Percentiles rank a stretch among this genome's conserved stretches.
These are phyloP conservation scores for Ramaria sp. DNA, from an alignment of 768 basidiomycete genomes.

Conservation along the genomic window DNA sequence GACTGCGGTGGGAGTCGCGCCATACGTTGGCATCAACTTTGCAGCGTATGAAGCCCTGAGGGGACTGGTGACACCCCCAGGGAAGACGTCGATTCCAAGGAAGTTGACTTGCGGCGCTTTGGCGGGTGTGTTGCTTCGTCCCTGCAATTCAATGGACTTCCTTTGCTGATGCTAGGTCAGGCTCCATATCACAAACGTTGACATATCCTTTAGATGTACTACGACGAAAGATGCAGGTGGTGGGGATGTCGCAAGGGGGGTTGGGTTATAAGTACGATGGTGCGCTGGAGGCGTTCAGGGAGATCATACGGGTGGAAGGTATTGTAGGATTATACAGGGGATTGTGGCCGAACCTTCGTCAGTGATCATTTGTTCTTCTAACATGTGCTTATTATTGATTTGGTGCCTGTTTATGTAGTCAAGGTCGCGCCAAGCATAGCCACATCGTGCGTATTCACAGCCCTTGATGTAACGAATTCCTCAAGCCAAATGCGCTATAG, in stretches of 20 bases:
- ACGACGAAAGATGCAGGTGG: constrained; percentile 91
- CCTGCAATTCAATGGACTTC: background rate
- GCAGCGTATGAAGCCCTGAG: constrained; percentile 84
- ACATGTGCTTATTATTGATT: background rate
- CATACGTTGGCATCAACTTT: constrained; percentile 73
- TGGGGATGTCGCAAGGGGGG: constrained; percentile 53
- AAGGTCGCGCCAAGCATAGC: constrained; percentile 90
- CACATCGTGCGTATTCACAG: constrained; percentile 32
- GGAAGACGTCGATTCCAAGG: constrained; percentile 50
- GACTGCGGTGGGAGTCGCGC: constrained; percentile 84
- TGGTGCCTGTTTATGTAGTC: constrained; percentile 31
- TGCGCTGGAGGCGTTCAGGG: constrained; percentile 64
- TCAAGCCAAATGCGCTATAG: background rate
- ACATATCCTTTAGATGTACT: constrained; percentile 96
- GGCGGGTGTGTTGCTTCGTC: constrained; percentile 42
- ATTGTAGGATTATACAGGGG: constrained; percentile 71
- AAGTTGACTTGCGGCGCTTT: constrained; percentile 82
- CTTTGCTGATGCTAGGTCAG: constrained; percentile 23
- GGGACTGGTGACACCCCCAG: constrained; percentile 70
- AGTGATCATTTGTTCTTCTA: constrained; percentile 22
- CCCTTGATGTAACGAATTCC: background rate
- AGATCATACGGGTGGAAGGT: constrained; percentile 67
- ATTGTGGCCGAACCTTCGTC: constrained; percentile 81
- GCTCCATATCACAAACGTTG: constrained; percentile 86
- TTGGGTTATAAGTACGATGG: constrained; percentile 63